phyloP scores from a whole-genome alignment of 78 protist genomes.

The Blattamonas nauphoetae region DNA sequence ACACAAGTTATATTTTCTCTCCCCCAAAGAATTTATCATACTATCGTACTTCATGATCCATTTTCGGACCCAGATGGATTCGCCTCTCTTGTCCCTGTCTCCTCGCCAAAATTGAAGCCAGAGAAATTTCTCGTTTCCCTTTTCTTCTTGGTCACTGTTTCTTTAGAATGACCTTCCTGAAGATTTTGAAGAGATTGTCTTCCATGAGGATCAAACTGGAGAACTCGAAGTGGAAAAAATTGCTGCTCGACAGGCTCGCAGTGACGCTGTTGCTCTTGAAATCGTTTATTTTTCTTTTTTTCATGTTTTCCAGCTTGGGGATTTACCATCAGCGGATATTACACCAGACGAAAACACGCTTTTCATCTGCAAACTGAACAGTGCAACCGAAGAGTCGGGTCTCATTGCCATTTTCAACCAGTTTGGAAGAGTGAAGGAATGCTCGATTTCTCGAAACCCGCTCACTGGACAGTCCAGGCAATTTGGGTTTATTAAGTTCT shows the following conservation, averaged over 20 bases:
- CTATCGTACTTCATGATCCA: constrained; percentile 85
- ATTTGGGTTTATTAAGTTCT: constrained; percentile 92
- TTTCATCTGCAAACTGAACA: constrained; percentile 91
- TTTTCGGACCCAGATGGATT: constrained; percentile 64
- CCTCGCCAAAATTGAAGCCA: neutral
- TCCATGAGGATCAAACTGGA: neutral
- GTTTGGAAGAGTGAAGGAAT: constrained; percentile 66
- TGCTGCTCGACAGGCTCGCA: neutral
- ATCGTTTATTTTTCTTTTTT: neutral
- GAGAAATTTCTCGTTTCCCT: neutral
- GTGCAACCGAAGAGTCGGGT: constrained; percentile 76
- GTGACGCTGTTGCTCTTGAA: neutral
- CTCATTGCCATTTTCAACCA: constrained; percentile 72
- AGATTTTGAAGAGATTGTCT: neutral
- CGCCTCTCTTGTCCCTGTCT: neutral
- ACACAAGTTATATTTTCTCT: neutral
- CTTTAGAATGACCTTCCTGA: neutral
- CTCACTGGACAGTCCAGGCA: constrained; percentile 64
- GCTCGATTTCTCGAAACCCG: constrained; percentile 71
- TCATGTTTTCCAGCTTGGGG: constrained; percentile 51
- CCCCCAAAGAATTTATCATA: constrained; percentile 43
- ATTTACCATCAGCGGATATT: constrained; percentile 76
- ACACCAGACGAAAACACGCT: constrained; percentile 89
- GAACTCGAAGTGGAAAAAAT: neutral
- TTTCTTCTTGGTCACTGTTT: neutral